phyloP scores from a whole-genome alignment of 1,139 yeast species.

The Martiniozyma asiatica region DNA sequence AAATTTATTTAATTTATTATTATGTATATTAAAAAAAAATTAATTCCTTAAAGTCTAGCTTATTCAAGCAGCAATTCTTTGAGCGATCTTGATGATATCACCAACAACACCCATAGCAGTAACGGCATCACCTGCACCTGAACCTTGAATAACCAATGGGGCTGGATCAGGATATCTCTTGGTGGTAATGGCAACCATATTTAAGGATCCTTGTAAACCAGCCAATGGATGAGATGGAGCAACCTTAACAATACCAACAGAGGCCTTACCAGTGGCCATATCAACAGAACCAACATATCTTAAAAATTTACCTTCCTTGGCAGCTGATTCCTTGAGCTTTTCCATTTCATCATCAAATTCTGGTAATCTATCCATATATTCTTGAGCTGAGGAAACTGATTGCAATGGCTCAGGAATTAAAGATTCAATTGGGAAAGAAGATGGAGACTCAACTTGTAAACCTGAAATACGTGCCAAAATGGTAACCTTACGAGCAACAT shows the following conservation, averaged over 20 bases:
- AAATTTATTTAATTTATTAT: too few relatives aligned
- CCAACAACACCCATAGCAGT: constrained; percentile 98
- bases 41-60: too few relatives aligned
- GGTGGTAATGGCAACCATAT: constrained; percentile 84
- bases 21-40: not conserved
- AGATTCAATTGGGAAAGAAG: constrained; percentile 92
- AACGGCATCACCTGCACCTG: constrained; percentile 98
- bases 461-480: constrained; percentile 91
- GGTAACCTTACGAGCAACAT: constrained; percentile 95
- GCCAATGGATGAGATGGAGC: constrained; percentile 91
- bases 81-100: constrained; percentile 82
- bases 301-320: constrained; percentile 71
- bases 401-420: constrained; percentile 83
- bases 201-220: constrained; percentile 87
- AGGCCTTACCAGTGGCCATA: constrained; percentile 49
- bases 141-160: constrained; percentile 94
- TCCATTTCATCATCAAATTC: constrained; percentile 72
- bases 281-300: constrained; percentile 92
- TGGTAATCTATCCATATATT: constrained; percentile 72
- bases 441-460: constrained; percentile 72
- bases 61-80: constrained; percentile 49
- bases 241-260: constrained; percentile 82
- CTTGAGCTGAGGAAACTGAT: constrained; percentile 57
- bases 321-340: constrained; percentile 67
- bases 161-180: constrained; percentile 82